Base-by-base conservation (phyloP, 202 grass and related monocot species). In the Zizania palustris region DNA sequence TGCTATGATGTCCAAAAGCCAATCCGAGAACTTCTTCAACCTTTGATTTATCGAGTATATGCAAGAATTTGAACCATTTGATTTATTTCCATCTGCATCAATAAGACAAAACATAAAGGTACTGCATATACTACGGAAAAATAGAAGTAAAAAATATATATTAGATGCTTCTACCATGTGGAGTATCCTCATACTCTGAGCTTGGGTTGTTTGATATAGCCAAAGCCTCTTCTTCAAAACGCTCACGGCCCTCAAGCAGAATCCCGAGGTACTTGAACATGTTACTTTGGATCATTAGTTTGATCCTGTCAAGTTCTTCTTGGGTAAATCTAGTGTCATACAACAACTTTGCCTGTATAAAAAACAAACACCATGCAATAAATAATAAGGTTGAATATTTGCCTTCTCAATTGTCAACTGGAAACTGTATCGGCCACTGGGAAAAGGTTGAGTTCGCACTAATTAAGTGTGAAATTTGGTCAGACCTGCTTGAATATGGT, bases 211-310 rank as follows among this genome's bases (percentile, higher is more conserved):
- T 72, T 62, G 79, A 44, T 72, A 72, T 72, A 60, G 84, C 60
- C 45, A 92, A 82, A 86, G 89, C 87, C 73, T 98, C 95, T 90
- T 98, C 95, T 78, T 98, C 95, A 64, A 98, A 98, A 54, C 83
- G 87, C 76, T 98, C 95, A 53, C 95, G 95, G 45, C 87, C 91
- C 73, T 98, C 95, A 1, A 98, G 83, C 75, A 98, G 86, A 85
- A 89, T 87, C 56, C 95, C 92, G 6, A 98, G 89, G 77, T 98
- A 94, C 63, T 94, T 98, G 59, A 95, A 98, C 85, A 98, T 87
- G 82, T 90, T 98, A 45, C 95, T 98, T 81, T 98, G 95, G 68
- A 98, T 95, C 95, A 98, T 98, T 33, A 98, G 42, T 88, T 98
- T 98, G 59, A 92, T 90, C 81, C 50, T 75, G 55, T 98, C 95